Percentiles rank a stretch among this genome's conserved stretches.
phyloP scores from a whole-genome alignment of 768 basidiomycete genomes.

The Megacollybia marginata region DNA sequence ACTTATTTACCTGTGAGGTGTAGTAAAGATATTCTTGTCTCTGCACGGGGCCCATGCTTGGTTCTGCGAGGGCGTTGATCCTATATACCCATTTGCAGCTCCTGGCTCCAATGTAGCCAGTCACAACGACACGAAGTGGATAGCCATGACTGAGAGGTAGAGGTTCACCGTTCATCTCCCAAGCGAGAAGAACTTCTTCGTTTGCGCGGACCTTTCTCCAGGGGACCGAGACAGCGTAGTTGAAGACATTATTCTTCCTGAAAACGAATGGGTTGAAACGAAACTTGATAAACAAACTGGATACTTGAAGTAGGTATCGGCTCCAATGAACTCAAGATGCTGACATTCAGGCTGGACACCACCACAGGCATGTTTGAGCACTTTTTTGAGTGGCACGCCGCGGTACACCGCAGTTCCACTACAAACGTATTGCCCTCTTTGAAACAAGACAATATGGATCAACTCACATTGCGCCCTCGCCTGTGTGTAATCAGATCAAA shows the following conservation, averaged over 20 bases:
- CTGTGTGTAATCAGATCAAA: constrained; percentile 5
- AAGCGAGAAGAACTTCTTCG: constrained; percentile 45
- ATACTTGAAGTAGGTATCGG: constrained; percentile 52
- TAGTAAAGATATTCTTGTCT: constrained; percentile 47
- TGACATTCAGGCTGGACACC: constrained; percentile 38
- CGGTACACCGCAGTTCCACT: constrained; percentile 47
- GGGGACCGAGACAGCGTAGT: constrained; percentile 41
- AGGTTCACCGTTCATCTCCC: constrained; percentile 44
- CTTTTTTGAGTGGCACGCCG: constrained; percentile 46
- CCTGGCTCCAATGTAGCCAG: constrained; percentile 49
- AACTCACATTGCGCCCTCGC: constrained; percentile 42
- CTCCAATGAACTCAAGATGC: constrained; percentile 50
- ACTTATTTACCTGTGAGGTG: constrained; percentile 30
- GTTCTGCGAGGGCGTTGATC: constrained; percentile 41
- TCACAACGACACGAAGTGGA: constrained; percentile 42
- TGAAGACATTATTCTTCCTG: constrained; percentile 28
- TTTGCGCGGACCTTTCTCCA: constrained; percentile 37
- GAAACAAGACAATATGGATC: background rate
- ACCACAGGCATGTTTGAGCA: constrained; percentile 44
- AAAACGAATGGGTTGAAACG: background rate
- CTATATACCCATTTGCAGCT: constrained; percentile 47
- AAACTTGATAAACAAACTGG: background rate
- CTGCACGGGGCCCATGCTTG: constrained; percentile 46
- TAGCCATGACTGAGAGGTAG: constrained; percentile 45
- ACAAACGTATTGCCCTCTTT: background rate